These are phyloP conservation scores for Vachellia pachyceras DNA, from an alignment of 306 rosid genomes.

Conservation along the genomic window DNA sequence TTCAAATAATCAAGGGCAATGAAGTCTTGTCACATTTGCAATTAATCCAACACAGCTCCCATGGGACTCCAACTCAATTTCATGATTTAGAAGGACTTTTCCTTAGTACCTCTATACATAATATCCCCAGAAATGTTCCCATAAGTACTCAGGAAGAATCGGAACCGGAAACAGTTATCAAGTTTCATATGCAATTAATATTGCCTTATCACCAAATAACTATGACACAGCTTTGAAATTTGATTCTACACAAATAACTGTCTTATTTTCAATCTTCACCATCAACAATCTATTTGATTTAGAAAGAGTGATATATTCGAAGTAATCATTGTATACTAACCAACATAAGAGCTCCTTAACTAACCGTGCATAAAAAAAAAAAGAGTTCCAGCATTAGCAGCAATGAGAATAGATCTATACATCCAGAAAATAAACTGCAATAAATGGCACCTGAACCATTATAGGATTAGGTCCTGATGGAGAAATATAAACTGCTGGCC, in stretches of 20 bases:
- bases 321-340: slow-evolving; percentile 23
- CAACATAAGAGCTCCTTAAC: slow-evolving; percentile 2
- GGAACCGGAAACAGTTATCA: neutral
- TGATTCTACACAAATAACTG: slow-evolving; percentile 3
- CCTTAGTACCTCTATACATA: too few relatives aligned
- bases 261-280: slow-evolving; percentile 15
- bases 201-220: slow-evolving; percentile 17
- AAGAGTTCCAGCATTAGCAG: slow-evolving; percentile 5
- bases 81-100: too few relatives aligned
- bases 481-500: slow-evolving; percentile 96
- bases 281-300: slow-evolving; percentile 23
- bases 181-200: neutral
- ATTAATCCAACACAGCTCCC: too few relatives aligned
- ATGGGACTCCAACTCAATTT: too few relatives aligned
- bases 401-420: neutral
- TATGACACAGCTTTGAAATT: neutral
- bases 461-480: slow-evolving; percentile 96
- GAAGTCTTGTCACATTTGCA: too few relatives aligned
- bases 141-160: neutral
- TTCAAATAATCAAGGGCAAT: too few relatives aligned
- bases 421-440: neutral
- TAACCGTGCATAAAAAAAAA: slow-evolving; percentile 9
- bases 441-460: slow-evolving; percentile 91
- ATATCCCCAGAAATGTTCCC: too few relatives aligned
- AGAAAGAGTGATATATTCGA: neutral